phyloP scores from a whole-genome alignment of 2,329 filamentous ascomycete species.

The Diaporthe amygdali region DNA sequence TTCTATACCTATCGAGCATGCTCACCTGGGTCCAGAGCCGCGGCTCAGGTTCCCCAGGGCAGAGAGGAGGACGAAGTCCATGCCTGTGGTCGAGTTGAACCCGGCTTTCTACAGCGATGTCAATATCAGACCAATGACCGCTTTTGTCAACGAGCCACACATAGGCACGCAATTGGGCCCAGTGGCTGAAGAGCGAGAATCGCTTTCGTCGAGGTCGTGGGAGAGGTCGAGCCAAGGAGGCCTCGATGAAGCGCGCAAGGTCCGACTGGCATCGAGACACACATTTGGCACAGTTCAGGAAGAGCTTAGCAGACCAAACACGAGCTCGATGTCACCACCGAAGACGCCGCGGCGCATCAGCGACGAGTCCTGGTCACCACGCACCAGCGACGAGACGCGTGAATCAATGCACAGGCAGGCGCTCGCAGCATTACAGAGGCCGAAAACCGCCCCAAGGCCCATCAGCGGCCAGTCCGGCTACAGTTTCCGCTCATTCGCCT shows the following conservation, averaged over 20 bases:
- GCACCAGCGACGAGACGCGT: conserved; percentile 35
- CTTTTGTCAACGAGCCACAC: conserved; percentile 11
- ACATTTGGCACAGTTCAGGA: conserved; percentile 29
- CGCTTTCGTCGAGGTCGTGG: conserved; percentile 22
- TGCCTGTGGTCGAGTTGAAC: neutral
- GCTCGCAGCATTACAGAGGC: conserved; percentile 18
- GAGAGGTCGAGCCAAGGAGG: neutral
- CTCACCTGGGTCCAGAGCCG: conserved; percentile 43
- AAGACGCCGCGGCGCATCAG: conserved; percentile 17
- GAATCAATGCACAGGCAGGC: conserved; percentile 5
- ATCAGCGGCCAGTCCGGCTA: conserved; percentile 15
- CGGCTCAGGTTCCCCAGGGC: conserved; percentile 28
- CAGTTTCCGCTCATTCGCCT: conserved; percentile 21
- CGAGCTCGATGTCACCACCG: conserved; percentile 28
- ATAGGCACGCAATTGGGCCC: conserved; percentile 36
- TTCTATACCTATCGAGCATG: conserved; percentile 60
- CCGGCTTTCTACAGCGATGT: neutral
- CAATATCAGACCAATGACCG: conserved; percentile 15
- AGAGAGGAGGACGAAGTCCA: neutral
- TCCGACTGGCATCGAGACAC: conserved; percentile 14
- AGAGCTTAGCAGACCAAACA: conserved; percentile 24
- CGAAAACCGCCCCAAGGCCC: neutral
- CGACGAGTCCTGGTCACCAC: conserved; percentile 4
- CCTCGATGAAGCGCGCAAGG: conserved; percentile 32
- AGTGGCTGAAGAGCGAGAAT: conserved; percentile 42